These are phyloP conservation scores for Coemansia sp. DNA, from an alignment of 192 early-diverging fungal genomes.

Conservation along the genomic window DNA sequence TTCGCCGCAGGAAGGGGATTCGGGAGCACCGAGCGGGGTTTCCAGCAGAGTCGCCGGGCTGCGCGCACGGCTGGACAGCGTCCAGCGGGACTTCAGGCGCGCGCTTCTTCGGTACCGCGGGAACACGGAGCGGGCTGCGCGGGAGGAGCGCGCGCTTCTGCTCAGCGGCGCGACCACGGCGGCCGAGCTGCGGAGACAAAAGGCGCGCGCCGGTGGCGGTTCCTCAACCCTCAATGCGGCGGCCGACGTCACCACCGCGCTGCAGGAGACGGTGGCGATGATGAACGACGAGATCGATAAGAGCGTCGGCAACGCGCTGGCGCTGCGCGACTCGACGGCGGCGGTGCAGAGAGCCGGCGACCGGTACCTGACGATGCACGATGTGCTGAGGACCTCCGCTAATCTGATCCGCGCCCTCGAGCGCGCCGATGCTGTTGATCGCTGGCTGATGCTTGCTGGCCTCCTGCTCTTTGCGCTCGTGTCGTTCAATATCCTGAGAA, in stretches of 20 bases:
- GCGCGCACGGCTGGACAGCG: not conserved
- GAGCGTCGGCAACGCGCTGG: conserved; percentile 40
- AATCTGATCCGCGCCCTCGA: conserved; percentile 39
- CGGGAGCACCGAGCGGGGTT: not conserved
- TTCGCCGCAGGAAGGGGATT: not conserved
- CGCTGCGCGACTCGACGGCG: conserved; percentile 42
- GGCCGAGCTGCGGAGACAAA: conserved; percentile 45
- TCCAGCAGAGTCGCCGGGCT: not conserved
- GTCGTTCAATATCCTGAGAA: conserved; percentile 48
- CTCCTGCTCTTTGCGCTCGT: conserved; percentile 45
- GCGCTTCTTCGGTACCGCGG: conserved; percentile 35
- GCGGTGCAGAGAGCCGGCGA: conserved; percentile 27
- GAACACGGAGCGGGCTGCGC: conserved; percentile 20
- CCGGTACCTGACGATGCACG: conserved; percentile 38
- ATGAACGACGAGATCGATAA: conserved; percentile 56
- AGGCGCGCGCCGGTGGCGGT: conserved; percentile 25
- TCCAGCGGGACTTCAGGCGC: conserved; percentile 33
- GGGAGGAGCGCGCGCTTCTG: conserved; percentile 37
- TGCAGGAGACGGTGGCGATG: conserved; percentile 54
- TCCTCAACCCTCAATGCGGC: conserved; percentile 37
- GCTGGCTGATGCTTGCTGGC: conserved; percentile 50
- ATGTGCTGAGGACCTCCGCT: conserved; percentile 37
- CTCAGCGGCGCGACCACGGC: conserved; percentile 45
- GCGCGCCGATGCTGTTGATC: conserved; percentile 45
- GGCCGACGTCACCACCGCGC: conserved; percentile 44